Base-by-base conservation (phyloP, 495 filamentous ascomycete genomes). In the Evansstolkia leycettana region DNA sequence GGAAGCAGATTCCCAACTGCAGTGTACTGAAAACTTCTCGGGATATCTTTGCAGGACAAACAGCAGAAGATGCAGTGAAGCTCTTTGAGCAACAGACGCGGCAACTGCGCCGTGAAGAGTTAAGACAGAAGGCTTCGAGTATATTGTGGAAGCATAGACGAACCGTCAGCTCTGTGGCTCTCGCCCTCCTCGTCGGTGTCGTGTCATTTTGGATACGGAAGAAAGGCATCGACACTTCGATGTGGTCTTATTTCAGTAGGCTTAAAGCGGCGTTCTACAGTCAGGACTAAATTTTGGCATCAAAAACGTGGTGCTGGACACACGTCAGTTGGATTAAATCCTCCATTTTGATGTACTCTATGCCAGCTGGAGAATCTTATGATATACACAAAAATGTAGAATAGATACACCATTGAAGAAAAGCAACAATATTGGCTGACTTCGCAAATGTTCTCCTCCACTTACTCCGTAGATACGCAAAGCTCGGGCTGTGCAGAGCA, bases 11-110 rank as follows among this genome's bases (percentile, higher is more conserved):
- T 27, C 82, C 85, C 2, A 45, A 50, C 17, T 69, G 69, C 49
- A 93, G 85, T 46, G 85, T 92, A 1, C 69, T 98, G 23, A 94
- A 94, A 50, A 92, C 88, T 0, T 78, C 80, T 0, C 66, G 73
- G 7, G 60, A 68, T 34, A 54, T 57, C 5, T 50, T 57, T 5
- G 37, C 54, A 11, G 48, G 48, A 18, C 70, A 78, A 36, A 65
- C 58, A 2, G 54, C 81, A n/a, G 43, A 61, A 7, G 72, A 86
- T 17, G 83, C 79, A 0, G 54, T 76, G 27, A 40, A 42, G 7
- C 64, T 76, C 33, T 93, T 94, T 46, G 55, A 74, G 12, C 60
- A 62, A 36, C 87, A 95, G 52, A 72, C 72, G 1, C 58, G 54
- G 15, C 76, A 90, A 54, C 48, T 94, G 20, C 53, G 64, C 41